Conservation (phyloP, 225 moss, liverwort and hornwort species). For the Marchantia paleacea region DNA sequence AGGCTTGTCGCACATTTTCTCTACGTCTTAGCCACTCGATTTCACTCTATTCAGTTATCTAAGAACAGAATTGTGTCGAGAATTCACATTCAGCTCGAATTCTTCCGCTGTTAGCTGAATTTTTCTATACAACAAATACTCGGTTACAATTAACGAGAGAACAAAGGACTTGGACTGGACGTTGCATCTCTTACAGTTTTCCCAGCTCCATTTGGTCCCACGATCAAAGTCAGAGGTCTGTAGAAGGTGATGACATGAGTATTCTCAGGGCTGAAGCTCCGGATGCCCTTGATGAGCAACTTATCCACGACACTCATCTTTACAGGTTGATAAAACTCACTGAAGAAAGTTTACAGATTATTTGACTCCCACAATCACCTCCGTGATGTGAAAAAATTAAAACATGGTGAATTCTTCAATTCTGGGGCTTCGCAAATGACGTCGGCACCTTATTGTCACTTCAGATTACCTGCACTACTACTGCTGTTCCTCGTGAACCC, state of each 20-base stretch:
- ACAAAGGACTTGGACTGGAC: neutral
- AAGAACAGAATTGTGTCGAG: too few relatives aligned
- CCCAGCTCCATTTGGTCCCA: slow-evolving; percentile 95
- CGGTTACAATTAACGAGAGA: neutral
- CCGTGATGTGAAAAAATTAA: neutral
- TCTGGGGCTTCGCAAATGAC: neutral
- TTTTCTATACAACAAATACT: neutral
- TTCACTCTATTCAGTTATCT: too few relatives aligned
- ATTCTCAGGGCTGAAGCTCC: slow-evolving; percentile 95
- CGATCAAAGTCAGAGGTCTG: slow-evolving; percentile 91
- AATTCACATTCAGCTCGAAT: neutral
- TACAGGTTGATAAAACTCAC: neutral
- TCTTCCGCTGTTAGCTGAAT: neutral
- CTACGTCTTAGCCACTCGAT: neutral
- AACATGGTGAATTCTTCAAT: neutral
- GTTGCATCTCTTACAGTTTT: slow-evolving; percentile 65
- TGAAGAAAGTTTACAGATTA: neutral
- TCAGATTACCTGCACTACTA: too few relatives aligned
- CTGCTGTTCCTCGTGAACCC: too few relatives aligned
- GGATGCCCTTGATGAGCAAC: slow-evolving; percentile 99
- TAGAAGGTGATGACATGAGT: slow-evolving; percentile 93
- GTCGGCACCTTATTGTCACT: neutral
- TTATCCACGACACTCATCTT: slow-evolving; percentile 98
- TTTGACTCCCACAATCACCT: neutral
- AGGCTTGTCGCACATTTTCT: neutral